Evolutionary conservation across 805 yeast species (phyloP).

Genomic region (Cyberlindnera euphorbiae): DNA sequence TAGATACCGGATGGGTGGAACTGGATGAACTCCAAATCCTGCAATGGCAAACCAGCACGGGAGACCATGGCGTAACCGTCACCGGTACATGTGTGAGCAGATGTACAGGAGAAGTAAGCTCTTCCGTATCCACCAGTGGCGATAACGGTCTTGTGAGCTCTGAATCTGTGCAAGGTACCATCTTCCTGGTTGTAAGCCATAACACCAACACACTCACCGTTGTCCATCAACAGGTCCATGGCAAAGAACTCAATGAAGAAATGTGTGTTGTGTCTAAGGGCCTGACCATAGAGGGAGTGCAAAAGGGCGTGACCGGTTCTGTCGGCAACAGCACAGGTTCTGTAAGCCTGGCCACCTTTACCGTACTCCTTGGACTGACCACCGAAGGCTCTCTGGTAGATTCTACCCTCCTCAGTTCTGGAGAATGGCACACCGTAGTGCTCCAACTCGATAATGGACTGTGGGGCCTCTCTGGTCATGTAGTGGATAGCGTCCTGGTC

Average conservation of each 20-base stretch:
- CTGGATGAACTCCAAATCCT: conserved; percentile 96
- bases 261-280: conserved; percentile 93
- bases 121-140: conserved; percentile 99
- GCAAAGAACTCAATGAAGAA: conserved; percentile 98
- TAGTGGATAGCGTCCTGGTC: conserved; percentile 99
- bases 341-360: conserved; percentile 98
- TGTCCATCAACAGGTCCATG: conserved; percentile 86
- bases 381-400: conserved; percentile 98
- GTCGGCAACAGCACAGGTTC: conserved; percentile 99
- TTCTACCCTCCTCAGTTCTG: conserved; percentile 93
- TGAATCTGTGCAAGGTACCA: conserved; percentile 96
- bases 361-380: conserved; percentile 95
- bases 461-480: conserved; percentile 98
- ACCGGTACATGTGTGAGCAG: conserved; percentile 99
- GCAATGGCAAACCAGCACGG: conserved; percentile 96
- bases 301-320: conserved; percentile 97
- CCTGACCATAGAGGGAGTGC: conserved; percentile 95
- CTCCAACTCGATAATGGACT: conserved; percentile 92
- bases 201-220: conserved; percentile 95
- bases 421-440: conserved; percentile 98
- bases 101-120: conserved; percentile 97
- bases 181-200: conserved; percentile 98
- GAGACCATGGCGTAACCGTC: conserved; percentile 98
- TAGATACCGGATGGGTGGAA: conserved; percentile 99
- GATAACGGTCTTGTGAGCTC: conserved; percentile 91